Evolutionary conservation across 345 rosid genomes (phyloP).

Genomic region (Orychophragmus violaceus): DNA sequence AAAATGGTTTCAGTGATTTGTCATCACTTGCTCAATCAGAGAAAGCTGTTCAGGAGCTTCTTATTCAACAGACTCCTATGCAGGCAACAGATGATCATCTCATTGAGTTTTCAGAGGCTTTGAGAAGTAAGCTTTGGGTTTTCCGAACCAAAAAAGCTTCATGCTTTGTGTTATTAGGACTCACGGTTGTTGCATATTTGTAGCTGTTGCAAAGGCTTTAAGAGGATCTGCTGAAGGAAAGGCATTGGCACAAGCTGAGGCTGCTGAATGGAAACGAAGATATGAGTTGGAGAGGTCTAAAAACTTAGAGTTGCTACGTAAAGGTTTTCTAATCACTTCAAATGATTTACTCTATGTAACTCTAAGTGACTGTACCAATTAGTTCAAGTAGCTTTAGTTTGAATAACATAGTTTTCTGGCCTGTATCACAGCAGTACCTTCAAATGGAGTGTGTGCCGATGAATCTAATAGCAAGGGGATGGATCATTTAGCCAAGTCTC

Average conservation of each 20-base stretch:
- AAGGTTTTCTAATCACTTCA: background rate
- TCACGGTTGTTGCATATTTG: background rate
- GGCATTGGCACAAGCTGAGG: background rate
- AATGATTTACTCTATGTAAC: too few relatives aligned
- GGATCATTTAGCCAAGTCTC: slow-evolving; percentile 33
- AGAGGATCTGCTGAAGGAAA: background rate
- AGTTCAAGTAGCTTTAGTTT: too few relatives aligned
- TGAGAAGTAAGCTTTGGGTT: slow-evolving; percentile 58
- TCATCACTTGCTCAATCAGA: slow-evolving; percentile 45
- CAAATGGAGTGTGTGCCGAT: too few relatives aligned
- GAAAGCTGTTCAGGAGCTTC: slow-evolving; percentile 84
- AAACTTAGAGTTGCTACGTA: background rate
- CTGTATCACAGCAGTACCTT: slow-evolving; percentile 44
- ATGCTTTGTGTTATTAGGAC: background rate
- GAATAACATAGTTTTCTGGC: slow-evolving; percentile 11
- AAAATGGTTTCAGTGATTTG: slow-evolving; percentile 43
- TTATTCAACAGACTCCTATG: slow-evolving; percentile 61
- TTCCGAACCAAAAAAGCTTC: slow-evolving; percentile 3
- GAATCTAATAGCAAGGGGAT: slow-evolving; percentile 28
- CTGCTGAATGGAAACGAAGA: background rate
- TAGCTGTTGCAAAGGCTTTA: slow-evolving; percentile 86
- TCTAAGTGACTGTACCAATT: too few relatives aligned
- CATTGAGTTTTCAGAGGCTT: slow-evolving; percentile 85
- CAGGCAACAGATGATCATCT: slow-evolving; percentile 78
- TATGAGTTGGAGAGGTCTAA: background rate